A percentile compares a stretch with the other conserved stretches of the same genome.
phyloP scores from a whole-genome alignment of 164 flowering plant species.

The Chimonanthus praecox region DNA sequence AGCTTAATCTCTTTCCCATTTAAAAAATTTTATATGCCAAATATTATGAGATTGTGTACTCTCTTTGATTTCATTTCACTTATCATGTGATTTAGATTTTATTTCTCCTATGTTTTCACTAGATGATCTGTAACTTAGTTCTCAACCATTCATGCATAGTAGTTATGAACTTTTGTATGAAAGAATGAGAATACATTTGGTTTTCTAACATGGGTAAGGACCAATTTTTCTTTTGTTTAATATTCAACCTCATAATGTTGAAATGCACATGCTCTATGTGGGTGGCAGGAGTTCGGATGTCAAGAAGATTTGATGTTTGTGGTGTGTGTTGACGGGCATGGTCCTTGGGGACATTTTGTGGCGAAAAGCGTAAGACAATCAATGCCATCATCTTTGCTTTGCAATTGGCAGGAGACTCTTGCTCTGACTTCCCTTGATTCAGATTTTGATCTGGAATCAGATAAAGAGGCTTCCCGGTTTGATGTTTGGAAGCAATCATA shows the following conservation, averaged over 20 bases:
- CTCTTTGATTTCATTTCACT: not conserved
- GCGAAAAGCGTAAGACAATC: conserved; percentile 60
- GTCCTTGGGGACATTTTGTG: conserved; percentile 88
- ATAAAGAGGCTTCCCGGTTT: conserved; percentile 30
- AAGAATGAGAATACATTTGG: not conserved
- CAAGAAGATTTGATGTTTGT: conserved; percentile 77
- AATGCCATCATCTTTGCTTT: conserved; percentile 57
- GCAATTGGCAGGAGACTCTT: conserved; percentile 72
- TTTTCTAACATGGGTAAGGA: not conserved
- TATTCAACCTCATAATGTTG: not conserved
- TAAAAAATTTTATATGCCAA: no score
- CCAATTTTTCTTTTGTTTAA: not conserved
- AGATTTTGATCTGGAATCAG: conserved; percentile 30
- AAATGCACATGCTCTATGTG: not conserved
- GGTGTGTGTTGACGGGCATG: conserved; percentile 95
- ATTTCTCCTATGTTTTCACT: no score
- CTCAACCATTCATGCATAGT: no score
- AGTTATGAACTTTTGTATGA: not conserved
- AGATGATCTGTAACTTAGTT: no score
- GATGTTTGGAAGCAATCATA: conserved; percentile 71
- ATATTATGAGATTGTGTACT: no score
- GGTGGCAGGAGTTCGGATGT: conserved; percentile 69
- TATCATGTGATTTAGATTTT: not conserved
- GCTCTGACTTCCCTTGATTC: conserved; percentile 31
- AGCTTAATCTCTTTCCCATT: no score